These are phyloP conservation scores for Trametes coccinea DNA, from an alignment of 768 basidiomycete species.

Conservation along the genomic window DNA sequence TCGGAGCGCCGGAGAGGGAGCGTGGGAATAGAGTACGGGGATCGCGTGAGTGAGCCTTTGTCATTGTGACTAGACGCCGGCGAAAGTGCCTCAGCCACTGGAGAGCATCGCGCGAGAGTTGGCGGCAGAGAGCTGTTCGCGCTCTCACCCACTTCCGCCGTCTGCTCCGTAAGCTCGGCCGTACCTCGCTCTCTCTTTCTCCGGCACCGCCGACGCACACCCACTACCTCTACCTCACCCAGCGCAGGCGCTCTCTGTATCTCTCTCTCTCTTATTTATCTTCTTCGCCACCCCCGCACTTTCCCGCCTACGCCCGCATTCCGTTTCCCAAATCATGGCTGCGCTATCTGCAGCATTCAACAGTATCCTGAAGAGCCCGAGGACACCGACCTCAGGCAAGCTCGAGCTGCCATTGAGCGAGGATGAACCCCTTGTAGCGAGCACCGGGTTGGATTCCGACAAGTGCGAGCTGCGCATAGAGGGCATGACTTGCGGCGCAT, in stretches of 20 bases:
- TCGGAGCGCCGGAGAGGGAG: too few relatives aligned
- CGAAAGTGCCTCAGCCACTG: slow-evolving; percentile 12
- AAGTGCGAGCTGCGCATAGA: slow-evolving; percentile 81
- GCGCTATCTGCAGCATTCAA: slow-evolving; percentile 18
- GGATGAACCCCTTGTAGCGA: slow-evolving; percentile 32
- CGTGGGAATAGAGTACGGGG: too few relatives aligned
- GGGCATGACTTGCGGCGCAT: slow-evolving; percentile 90
- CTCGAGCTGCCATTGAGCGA: slow-evolving; percentile 31
- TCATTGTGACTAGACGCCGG: slow-evolving; percentile 17
- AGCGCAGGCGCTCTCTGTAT: slow-evolving; percentile 24
- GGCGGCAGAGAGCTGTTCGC: too few relatives aligned
- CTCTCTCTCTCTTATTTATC: slow-evolving; percentile 14
- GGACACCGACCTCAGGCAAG: slow-evolving; percentile 25
- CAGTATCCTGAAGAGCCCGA: slow-evolving; percentile 14
- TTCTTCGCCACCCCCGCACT: not conserved
- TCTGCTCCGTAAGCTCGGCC: slow-evolving; percentile 12
- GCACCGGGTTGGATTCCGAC: slow-evolving; percentile 34
- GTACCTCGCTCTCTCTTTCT: slow-evolving; percentile 7
- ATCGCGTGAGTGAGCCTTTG: too few relatives aligned
- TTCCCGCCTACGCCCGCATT: slow-evolving; percentile 1
- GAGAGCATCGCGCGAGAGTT: slow-evolving; percentile 1
- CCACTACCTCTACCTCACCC: not conserved
- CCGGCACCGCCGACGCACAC: slow-evolving; percentile 7
- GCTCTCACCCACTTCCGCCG: not conserved
- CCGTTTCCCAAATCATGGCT: slow-evolving; percentile 14